Percentiles rank a stretch among this genome's conserved stretches.
These are phyloP conservation scores for Nakaseomyces glabratus DNA, from an alignment of 1,139 yeast genomes.

Conservation along the genomic window DNA sequence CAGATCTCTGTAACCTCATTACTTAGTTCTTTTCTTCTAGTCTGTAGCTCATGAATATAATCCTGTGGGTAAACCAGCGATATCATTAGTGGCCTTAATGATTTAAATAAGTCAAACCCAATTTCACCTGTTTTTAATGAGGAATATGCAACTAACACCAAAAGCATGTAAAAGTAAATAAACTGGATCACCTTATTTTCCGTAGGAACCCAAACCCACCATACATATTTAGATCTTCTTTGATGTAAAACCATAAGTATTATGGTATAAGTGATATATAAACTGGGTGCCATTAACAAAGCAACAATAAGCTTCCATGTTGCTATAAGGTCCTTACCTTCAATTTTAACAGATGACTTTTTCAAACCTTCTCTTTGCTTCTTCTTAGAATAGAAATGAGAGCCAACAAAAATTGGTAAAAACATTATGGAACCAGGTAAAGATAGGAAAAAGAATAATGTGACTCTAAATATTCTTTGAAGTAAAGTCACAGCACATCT, in stretches of 20 bases:
- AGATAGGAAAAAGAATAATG: conserved; percentile 36
- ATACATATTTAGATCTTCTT: conserved; percentile 33
- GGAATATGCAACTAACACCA: conserved; percentile 49
- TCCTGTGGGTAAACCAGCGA: conserved; percentile 44
- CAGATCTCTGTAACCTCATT: conserved; percentile 43
- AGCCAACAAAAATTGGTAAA: conserved; percentile 55
- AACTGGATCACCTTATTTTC: conserved; percentile 28
- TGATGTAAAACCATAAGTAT: conserved; percentile 37
- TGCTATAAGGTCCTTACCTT: conserved; percentile 65
- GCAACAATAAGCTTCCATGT: conserved; percentile 71
- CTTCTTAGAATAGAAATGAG: conserved; percentile 44
- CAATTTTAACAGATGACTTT: conserved; percentile 57
- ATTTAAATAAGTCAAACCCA: conserved; percentile 64
- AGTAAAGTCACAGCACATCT: conserved; percentile 31
- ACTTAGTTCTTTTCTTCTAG: conserved; percentile 31
- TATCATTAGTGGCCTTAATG: conserved; percentile 53
- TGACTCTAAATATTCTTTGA: conserved; percentile 27
- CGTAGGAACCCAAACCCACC: conserved; percentile 32
- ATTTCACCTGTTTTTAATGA: conserved; percentile 67
- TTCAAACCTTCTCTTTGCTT: conserved; percentile 58
- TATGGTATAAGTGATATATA: conserved; percentile 56
- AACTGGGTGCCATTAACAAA: conserved; percentile 56
- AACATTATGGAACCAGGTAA: conserved; percentile 62
- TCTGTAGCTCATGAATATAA: conserved; percentile 39
- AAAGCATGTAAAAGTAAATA: conserved; percentile 35